A percentile compares a stretch with the other conserved stretches of the same genome.
Evolutionary conservation across 75 land plant species (phyloP).

Genomic region (Gnetum montanum): DNA sequence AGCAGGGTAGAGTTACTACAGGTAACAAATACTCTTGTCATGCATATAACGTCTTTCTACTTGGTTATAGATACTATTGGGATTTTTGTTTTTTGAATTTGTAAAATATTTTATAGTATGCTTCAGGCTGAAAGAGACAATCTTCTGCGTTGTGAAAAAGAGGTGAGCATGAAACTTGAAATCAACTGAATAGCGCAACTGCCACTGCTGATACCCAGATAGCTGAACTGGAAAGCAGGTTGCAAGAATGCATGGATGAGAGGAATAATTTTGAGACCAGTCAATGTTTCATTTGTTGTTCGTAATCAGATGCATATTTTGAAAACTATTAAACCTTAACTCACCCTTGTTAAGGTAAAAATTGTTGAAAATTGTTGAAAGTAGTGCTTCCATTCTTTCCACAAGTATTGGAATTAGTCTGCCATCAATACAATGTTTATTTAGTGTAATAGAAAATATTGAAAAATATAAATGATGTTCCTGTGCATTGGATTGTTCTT

Average conservation of each 20-base stretch:
- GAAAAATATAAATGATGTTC: too few relatives aligned
- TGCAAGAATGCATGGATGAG: constrained; percentile 55
- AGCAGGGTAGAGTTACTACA: constrained; percentile 49
- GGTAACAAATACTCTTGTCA: constrained; percentile 21
- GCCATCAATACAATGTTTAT: too few relatives aligned
- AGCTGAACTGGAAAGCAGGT: constrained; percentile 48
- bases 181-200: constrained; percentile 35
- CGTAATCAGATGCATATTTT: too few relatives aligned
- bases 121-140: constrained; percentile 57
- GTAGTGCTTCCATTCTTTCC: too few relatives aligned
- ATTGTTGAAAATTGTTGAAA: too few relatives aligned
- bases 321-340: too few relatives aligned
- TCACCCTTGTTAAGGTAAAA: too few relatives aligned
- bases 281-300: too few relatives aligned
- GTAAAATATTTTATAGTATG: not conserved
- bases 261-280: constrained; percentile 63
- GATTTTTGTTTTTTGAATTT: not conserved
- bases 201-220: constrained; percentile 45
- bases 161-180: constrained; percentile 54
- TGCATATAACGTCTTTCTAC: not conserved
- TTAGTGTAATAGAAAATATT: too few relatives aligned
- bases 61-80: not conserved
- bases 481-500: too few relatives aligned
- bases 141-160: constrained; percentile 56
- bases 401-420: too few relatives aligned